phyloP scores from a whole-genome alignment of 2,329 filamentous ascomycete genomes.

The Aspergillus candidus region DNA sequence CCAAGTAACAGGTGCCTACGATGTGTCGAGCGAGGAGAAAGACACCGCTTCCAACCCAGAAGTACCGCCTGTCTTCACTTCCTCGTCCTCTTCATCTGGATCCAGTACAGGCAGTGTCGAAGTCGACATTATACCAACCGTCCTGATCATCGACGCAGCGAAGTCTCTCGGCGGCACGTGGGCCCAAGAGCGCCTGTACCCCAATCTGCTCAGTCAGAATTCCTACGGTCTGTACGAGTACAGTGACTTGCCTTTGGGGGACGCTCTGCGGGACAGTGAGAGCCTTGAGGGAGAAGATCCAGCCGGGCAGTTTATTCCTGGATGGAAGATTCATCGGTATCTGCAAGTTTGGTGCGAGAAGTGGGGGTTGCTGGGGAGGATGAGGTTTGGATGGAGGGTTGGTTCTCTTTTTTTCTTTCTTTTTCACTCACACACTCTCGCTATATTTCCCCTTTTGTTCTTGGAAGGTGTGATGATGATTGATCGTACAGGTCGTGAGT shows the following conservation, averaged over 20 bases:
- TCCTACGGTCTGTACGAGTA: constrained; percentile 26
- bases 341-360: constrained; percentile 19
- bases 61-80: constrained; percentile 11
- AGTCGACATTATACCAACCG: constrained; percentile 3
- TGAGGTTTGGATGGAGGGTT: constrained; percentile 21
- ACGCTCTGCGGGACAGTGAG: constrained; percentile 11
- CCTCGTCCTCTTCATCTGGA: background rate
- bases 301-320: constrained; percentile 18
- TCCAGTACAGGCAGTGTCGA: background rate
- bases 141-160: constrained; percentile 22
- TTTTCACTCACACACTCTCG: background rate
- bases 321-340: constrained; percentile 23
- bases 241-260: constrained; percentile 19
- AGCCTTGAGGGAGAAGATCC: background rate
- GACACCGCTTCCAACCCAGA: background rate
- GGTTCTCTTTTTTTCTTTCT: background rate
- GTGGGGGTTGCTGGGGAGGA: constrained; percentile 17
- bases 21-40: background rate
- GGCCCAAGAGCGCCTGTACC: constrained; percentile 22
- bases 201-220: constrained; percentile 24
- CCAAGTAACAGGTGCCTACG: constrained; percentile 15
- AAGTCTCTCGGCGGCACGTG: constrained; percentile 24
- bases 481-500: constrained; percentile 10
- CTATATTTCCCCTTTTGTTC: background rate
- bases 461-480: no score